phyloP scores from a whole-genome alignment of 352 stramenopile genomes.

The Globisporangium recalcitrans region DNA sequence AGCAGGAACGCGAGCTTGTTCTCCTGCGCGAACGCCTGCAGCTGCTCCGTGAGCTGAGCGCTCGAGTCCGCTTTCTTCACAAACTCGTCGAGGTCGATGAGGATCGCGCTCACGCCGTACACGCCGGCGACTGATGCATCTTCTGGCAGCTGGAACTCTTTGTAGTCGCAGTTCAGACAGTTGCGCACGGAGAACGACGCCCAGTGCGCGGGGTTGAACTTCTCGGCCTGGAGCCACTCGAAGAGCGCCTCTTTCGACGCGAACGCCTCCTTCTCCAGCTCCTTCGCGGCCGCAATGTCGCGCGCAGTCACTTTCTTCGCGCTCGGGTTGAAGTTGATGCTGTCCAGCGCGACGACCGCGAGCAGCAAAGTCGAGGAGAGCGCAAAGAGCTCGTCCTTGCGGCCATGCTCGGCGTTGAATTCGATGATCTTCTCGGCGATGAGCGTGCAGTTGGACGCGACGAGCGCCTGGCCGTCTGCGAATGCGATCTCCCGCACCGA shows the following conservation, averaged over 20 bases:
- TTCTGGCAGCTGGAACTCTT: slow-evolving; percentile 71
- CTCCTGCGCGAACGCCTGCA: slow-evolving; percentile 35
- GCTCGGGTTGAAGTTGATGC: slow-evolving; percentile 65
- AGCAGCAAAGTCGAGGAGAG: slow-evolving; percentile 70
- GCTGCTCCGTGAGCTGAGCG: slow-evolving; percentile 20
- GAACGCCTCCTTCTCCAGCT: slow-evolving; percentile 45
- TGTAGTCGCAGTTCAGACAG: slow-evolving; percentile 78
- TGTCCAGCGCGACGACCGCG: slow-evolving; percentile 74
- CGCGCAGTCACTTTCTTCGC: slow-evolving; percentile 75
- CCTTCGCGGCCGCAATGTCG: slow-evolving; percentile 34
- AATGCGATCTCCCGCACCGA: slow-evolving; percentile 60
- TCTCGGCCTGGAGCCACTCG: slow-evolving; percentile 60
- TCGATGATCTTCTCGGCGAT: slow-evolving; percentile 56
- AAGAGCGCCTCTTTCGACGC: slow-evolving; percentile 44
- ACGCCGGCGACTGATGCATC: slow-evolving; percentile 6
- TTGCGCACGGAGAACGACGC: slow-evolving; percentile 50
- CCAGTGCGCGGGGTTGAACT: slow-evolving; percentile 66
- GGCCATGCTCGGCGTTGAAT: slow-evolving; percentile 4
- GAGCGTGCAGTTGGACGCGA: slow-evolving; percentile 74
- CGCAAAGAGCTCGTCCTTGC: slow-evolving; percentile 19
- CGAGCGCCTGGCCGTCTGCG: slow-evolving; percentile 52
- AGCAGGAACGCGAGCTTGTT: slow-evolving; percentile 60
- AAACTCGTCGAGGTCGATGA: slow-evolving; percentile 53
- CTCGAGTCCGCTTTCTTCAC: slow-evolving; percentile 34
- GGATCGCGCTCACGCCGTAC: slow-evolving; percentile 57